phyloP scores from a whole-genome alignment of 2,329 filamentous ascomycete species.

The Ascochyta fabae region DNA sequence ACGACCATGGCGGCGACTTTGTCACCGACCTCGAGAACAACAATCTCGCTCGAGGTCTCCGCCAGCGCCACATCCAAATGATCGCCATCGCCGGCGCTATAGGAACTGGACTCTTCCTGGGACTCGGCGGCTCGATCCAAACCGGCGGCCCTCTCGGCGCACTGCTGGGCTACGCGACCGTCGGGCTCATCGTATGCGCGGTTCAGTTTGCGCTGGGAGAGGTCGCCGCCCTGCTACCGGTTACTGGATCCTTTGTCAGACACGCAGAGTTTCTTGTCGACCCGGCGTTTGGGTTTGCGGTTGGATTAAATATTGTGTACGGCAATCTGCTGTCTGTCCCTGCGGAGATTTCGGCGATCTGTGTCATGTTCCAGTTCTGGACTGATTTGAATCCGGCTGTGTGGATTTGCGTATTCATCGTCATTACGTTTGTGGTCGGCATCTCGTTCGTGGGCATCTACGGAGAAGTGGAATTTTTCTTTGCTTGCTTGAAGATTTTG shows the following conservation, averaged over 20 bases:
- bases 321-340: slow-evolving; percentile 57
- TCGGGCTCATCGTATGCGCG: slow-evolving; percentile 58
- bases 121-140: slow-evolving; percentile 60
- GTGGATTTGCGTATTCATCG: slow-evolving; percentile 44
- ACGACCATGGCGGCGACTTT: slow-evolving; percentile 17
- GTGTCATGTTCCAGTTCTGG: slow-evolving; percentile 37
- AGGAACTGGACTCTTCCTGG: slow-evolving; percentile 61
- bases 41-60: slow-evolving; percentile 37
- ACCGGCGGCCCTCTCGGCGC: slow-evolving; percentile 60
- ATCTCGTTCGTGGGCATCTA: slow-evolving; percentile 38
- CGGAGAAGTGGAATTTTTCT: slow-evolving; percentile 57
- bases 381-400: slow-evolving; percentile 42
- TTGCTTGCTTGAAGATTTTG: slow-evolving; percentile 56
- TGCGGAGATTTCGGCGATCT: slow-evolving; percentile 37
- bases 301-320: slow-evolving; percentile 65
- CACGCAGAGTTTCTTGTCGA: slow-evolving; percentile 60
- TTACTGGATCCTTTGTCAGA: slow-evolving; percentile 59
- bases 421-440: slow-evolving; percentile 41
- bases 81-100: slow-evolving; percentile 66
- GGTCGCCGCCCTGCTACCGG: slow-evolving; percentile 58
- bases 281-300: slow-evolving; percentile 52
- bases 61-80: slow-evolving; percentile 61
- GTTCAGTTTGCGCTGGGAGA: slow-evolving; percentile 61
- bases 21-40: slow-evolving; percentile 24
- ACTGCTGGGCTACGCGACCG: slow-evolving; percentile 59